Conservation (phyloP, 305 asterid species). For the Caryopteris hybrid region DNA sequence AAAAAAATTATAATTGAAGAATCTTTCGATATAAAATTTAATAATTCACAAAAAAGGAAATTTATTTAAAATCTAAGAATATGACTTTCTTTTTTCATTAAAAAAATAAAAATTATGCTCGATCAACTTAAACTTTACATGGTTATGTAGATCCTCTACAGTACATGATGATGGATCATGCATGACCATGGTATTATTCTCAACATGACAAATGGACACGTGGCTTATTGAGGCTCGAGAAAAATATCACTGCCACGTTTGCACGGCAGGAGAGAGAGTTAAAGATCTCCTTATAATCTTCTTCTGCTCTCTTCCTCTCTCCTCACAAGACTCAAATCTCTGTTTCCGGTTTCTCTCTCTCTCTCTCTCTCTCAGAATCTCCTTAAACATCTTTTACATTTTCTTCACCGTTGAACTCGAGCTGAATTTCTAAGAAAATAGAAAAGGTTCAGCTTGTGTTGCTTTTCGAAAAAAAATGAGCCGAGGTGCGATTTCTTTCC, state of each 20-base stretch:
- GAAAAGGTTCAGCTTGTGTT: not conserved
- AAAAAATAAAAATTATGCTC: no score
- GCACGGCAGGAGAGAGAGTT: conserved; percentile 40
- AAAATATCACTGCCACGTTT: conserved; percentile 64
- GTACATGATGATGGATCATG: not conserved
- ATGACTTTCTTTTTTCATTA: no score
- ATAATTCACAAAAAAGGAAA: no score
- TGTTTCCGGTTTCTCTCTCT: not conserved
- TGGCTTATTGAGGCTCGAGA: conserved; percentile 32
- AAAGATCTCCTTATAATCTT: conserved; percentile 36
- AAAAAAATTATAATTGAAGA: no score
- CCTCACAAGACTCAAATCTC: conserved; percentile 1
- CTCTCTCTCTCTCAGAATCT: conserved; percentile 27
- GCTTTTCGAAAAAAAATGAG: not conserved
- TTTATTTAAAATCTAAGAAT: no score
- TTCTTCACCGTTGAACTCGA: not conserved
- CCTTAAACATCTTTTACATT: not conserved
- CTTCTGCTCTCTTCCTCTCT: conserved; percentile 8
- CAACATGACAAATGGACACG: conserved; percentile 16
- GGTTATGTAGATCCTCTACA: no score
- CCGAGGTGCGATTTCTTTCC: conserved; percentile 2
- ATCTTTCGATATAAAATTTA: no score
- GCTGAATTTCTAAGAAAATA: not conserved
- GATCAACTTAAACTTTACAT: no score
- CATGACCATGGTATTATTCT: not conserved